Percentiles rank a stretch among this genome's conserved stretches.
These are phyloP conservation scores for Mucor irregularis DNA, from an alignment of 371 early-diverging fungal genomes.

Conservation along the genomic window DNA sequence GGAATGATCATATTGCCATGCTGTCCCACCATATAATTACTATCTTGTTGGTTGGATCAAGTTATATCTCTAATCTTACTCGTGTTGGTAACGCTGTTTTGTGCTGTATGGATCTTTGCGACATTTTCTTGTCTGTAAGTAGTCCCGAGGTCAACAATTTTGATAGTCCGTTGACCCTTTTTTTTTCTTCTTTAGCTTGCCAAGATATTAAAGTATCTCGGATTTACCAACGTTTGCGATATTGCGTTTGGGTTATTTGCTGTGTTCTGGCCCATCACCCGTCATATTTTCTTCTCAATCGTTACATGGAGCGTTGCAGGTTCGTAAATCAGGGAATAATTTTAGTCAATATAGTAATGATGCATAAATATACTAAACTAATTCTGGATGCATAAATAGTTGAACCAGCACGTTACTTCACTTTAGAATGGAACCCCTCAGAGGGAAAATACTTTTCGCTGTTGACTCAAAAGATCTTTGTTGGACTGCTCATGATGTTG, in stretches of 20 bases:
- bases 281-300: conserved; percentile 59
- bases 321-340: conserved; percentile 4
- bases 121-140: conserved; percentile 67
- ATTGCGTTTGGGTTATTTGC: conserved; percentile 72
- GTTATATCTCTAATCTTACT: conserved; percentile 67
- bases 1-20: conserved; percentile 74
- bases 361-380: not conserved
- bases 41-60: conserved; percentile 48
- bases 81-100: conserved; percentile 74
- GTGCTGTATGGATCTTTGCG: conserved; percentile 77
- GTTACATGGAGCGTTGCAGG: conserved; percentile 50
- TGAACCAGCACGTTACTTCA: conserved; percentile 42
- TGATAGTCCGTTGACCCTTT: too few relatives aligned
- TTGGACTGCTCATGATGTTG: conserved; percentile 51
- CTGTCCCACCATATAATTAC: conserved; percentile 76
- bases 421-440: conserved; percentile 54
- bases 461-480: conserved; percentile 42
- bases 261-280: conserved; percentile 72
- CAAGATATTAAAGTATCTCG: conserved; percentile 73
- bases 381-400: not conserved
- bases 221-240: conserved; percentile 57
- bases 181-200: conserved; percentile 33
- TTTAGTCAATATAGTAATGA: too few relatives aligned
- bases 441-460: conserved; percentile 53
- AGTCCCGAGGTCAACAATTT: not conserved